Evolutionary conservation across 2,329 filamentous ascomycete species (phyloP).

Genomic region (Cadophora sp.): DNA sequence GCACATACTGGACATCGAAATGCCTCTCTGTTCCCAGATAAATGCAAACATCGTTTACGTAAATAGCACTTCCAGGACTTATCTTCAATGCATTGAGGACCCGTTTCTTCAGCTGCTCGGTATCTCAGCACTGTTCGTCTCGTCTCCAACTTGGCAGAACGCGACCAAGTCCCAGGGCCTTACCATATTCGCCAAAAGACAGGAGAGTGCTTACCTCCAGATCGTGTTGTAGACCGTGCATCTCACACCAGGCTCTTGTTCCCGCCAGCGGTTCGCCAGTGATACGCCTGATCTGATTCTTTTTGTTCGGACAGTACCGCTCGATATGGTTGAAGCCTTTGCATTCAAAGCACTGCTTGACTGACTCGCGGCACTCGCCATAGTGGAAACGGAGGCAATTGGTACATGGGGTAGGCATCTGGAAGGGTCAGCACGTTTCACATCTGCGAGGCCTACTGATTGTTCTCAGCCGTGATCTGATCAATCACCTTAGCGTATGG

Average conservation of each 20-base stretch:
- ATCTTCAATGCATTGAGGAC: slow-evolving; percentile 36
- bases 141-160: neutral
- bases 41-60: slow-evolving; percentile 34
- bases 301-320: slow-evolving; percentile 35
- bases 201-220: slow-evolving; percentile 3
- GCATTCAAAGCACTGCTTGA: slow-evolving; percentile 34
- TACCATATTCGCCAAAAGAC: neutral
- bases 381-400: slow-evolving; percentile 39
- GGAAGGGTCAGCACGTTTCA: neutral
- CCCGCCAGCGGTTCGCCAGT: slow-evolving; percentile 33
- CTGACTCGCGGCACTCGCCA: slow-evolving; percentile 28
- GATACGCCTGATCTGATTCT: slow-evolving; percentile 20
- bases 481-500: slow-evolving; percentile 11
- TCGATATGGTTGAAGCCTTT: slow-evolving; percentile 35
- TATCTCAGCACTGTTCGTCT: neutral
- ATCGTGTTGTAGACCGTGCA: slow-evolving; percentile 32
- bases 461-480: neutral
- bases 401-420: slow-evolving; percentile 34
- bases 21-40: slow-evolving; percentile 34
- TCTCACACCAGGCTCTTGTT: slow-evolving; percentile 34
- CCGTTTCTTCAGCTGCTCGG: slow-evolving; percentile 23
- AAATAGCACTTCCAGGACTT: slow-evolving; percentile 37
- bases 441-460: neutral
- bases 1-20: slow-evolving; percentile 23
- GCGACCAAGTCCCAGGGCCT: neutral